Evolutionary conservation across 495 filamentous ascomycete species (phyloP), one percentile per base, ranked within the genome.

Genomic region (Penicillium paxilli): DNA sequence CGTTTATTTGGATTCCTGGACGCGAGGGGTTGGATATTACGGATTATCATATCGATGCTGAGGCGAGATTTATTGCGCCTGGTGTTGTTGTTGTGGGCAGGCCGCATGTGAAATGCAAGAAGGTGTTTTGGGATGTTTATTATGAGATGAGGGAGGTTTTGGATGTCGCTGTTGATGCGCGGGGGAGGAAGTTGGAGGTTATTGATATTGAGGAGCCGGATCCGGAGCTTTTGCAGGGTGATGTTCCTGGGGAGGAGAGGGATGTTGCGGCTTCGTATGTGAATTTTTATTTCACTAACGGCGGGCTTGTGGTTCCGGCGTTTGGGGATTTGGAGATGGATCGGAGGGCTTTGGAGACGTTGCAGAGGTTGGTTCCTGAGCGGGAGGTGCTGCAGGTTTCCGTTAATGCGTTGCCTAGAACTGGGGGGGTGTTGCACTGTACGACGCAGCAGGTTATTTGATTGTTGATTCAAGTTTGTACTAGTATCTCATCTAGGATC

Each of bases 211-310:
- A 66, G 24, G 70, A 70, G 58, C 66, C 70, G 17, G 68, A 71
- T 59, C 63, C 64, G 6, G 46, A 26, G 26, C 38, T 55, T 11
- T 37, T 73, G 11, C 41, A 51, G 37, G 52, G 50, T 5, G 52
- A 64, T 51, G 37, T 64, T 8, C 41, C 44, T 0, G 54, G 58
- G 2, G 63, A 69, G 44, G 67, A 67, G 44, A 49, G 47, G 25
- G 55, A 47, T 12, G 57, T 59, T 10, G 65, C 69, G 24, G 65
- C 66, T 9, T 65, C 61, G 7, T 73, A 73, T 54, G 70, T 73
- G 22, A 73, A 73, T 41, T 73, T 68, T 24, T 71, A 73, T 32
- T 67, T 71, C 44, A 60, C 57, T 26, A 73, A 73, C 58, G 66
- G 64, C 0, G 70, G 64, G 1, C 45, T 73, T 47, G 56, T 73